A percentile compares a stretch with the other conserved stretches of the same genome.
Evolutionary conservation across 208 protist species (phyloP).

Genomic region (Crithidia bombi): DNA sequence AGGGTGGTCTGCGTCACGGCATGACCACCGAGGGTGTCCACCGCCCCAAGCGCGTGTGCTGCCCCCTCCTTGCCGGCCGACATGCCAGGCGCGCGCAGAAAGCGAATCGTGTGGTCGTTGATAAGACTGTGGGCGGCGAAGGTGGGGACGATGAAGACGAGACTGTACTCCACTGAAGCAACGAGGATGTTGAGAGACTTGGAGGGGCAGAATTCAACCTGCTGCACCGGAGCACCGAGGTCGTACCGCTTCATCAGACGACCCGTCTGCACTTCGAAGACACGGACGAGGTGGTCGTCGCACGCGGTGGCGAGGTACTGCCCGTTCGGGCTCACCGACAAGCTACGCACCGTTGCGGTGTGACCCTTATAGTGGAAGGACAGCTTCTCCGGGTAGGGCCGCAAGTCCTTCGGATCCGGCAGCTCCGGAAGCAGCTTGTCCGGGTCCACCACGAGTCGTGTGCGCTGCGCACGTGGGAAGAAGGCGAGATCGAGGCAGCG

Average conservation of each 20-base stretch:
- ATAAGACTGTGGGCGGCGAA: slow-evolving; percentile 81
- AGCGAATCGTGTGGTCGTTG: slow-evolving; percentile 91
- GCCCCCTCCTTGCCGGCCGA: slow-evolving; percentile 32
- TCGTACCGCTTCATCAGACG: slow-evolving; percentile 94
- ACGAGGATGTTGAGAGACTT: slow-evolving; percentile 90
- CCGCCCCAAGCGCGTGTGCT: slow-evolving; percentile 40
- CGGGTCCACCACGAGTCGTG: slow-evolving; percentile 93
- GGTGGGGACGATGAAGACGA: slow-evolving; percentile 90
- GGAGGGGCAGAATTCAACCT: slow-evolving; percentile 96
- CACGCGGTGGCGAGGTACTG: slow-evolving; percentile 97
- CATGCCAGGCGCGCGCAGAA: slow-evolving; percentile 76
- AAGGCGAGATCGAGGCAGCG: slow-evolving; percentile 99
- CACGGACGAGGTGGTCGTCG: slow-evolving; percentile 96
- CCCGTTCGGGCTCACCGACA: slow-evolving; percentile 96
- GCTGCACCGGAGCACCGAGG: slow-evolving; percentile 85
- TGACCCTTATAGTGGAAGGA: slow-evolving; percentile 97
- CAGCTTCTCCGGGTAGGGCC: slow-evolving; percentile 98
- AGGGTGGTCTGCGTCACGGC: slow-evolving; percentile 83
- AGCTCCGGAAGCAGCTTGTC: slow-evolving; percentile 97
- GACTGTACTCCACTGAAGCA: slow-evolving; percentile 84
- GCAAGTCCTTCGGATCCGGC: slow-evolving; percentile 97
- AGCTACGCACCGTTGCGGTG: slow-evolving; percentile 90
- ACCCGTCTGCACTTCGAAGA: slow-evolving; percentile 98
- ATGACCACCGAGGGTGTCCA: slow-evolving; percentile 68
- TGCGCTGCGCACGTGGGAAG: slow-evolving; percentile 94